These are phyloP conservation scores for Sporisorium sorghi DNA, from an alignment of 1,284 basidiomycete species.

Conservation along the genomic window DNA sequence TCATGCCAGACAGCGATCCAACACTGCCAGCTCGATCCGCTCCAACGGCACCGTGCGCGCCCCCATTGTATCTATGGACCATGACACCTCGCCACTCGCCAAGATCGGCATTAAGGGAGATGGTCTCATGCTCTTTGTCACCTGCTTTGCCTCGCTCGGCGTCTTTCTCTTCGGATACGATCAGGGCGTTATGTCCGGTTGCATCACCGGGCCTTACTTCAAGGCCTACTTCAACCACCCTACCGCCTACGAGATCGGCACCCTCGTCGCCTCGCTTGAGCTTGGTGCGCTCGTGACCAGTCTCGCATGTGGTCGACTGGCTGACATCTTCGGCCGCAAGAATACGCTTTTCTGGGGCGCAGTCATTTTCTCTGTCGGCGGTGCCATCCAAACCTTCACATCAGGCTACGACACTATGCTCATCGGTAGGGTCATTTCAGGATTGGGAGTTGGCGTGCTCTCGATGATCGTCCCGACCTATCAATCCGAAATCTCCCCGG, in stretches of 20 bases:
- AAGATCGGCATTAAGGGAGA: slow-evolving; percentile 62
- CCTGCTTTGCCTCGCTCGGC: slow-evolving; percentile 85
- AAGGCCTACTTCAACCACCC: slow-evolving; percentile 76
- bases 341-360: slow-evolving; percentile 89
- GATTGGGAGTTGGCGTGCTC: slow-evolving; percentile 91
- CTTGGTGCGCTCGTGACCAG: slow-evolving; percentile 85
- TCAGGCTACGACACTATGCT: slow-evolving; percentile 87
- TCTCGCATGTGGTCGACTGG: slow-evolving; percentile 85
- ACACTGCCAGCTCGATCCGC: slow-evolving; percentile 31
- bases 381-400: slow-evolving; percentile 88
- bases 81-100: slow-evolving; percentile 55
- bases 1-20: slow-evolving; percentile 27
- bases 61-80: slow-evolving; percentile 38
- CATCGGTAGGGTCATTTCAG: slow-evolving; percentile 85
- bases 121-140: slow-evolving; percentile 66
- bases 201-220: slow-evolving; percentile 94
- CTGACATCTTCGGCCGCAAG: slow-evolving; percentile 87
- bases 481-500: slow-evolving; percentile 95
- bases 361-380: slow-evolving; percentile 86
- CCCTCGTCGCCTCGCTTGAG: slow-evolving; percentile 82
- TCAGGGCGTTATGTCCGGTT: slow-evolving; percentile 73
- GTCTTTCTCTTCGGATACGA: slow-evolving; percentile 81
- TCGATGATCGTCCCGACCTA: slow-evolving; percentile 94
- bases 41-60: slow-evolving; percentile 41
- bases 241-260: slow-evolving; percentile 75